Base-by-base conservation (phyloP, 2,329 filamentous ascomycete species). In the Monascus ruber region DNA sequence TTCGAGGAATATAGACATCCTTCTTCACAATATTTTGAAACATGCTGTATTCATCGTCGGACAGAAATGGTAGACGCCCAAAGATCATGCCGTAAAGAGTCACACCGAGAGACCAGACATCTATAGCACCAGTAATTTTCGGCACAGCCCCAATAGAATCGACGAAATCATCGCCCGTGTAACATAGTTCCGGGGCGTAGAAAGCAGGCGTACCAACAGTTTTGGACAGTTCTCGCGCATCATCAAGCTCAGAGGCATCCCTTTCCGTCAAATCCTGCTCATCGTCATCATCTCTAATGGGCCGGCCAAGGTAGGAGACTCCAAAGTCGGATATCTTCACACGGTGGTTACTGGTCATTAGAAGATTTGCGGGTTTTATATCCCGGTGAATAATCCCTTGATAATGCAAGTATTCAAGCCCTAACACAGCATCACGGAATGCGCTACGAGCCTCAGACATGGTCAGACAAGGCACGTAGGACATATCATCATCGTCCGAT, bases 281-380 rank as follows among this genome's bases (percentile, higher is more conserved):
- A 31, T 79, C 74, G 51, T 93, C 85, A 38, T 83, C 84, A 35
- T 94, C 85, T 31, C 85, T 76, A 42, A 88, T 83, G 1, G 86
- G 86, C 37, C 86, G 79, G 26, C 91, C 91, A 46, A 98, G 85
- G 61, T 96, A 98, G 1, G 91, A 98, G 1, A 98, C 91, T 27
- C 91, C 91, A 66, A 98, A 98, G 56, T 98, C 91, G 4, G 91
- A 96, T 44, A 98, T 98, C 70, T 98, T 98, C 55, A 95, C 85
- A 9, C 82, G 79, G 50, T 88, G 80, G 47, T 87, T 82, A 51
- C 70, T 79, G 37, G 86, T 93, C 69, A 89, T 87, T 5, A 98
- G 71, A 5, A 98, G 72, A 58, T 96, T 96, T 31, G 89, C 88
- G 1, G 84, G 84, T 56, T 88, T 89, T 60, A 89, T 88, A 54